Conservation (phyloP, 2,329 filamentous ascomycete genomes). For the Emmonsiellopsis sp. region DNA sequence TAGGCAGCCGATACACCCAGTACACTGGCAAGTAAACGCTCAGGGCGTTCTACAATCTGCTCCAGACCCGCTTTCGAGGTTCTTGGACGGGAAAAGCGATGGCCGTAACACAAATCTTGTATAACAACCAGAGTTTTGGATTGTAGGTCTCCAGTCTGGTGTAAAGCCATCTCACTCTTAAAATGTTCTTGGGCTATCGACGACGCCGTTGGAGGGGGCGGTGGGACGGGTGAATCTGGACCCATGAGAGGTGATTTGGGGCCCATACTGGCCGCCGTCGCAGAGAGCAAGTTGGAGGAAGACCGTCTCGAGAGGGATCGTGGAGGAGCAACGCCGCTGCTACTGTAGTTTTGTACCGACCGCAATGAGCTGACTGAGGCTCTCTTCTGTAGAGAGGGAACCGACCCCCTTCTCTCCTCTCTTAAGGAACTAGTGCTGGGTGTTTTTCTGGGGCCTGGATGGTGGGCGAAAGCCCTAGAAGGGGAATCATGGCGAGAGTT, state of each 20-base stretch:
- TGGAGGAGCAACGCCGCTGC: constrained; percentile 17
- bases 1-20: constrained; percentile 80
- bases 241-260: constrained; percentile 16
- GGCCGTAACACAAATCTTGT: constrained; percentile 90
- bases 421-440: constrained; percentile 27
- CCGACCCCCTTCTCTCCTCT: constrained; percentile 27
- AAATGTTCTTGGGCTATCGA: constrained; percentile 61
- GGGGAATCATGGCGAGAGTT: constrained; percentile 8
- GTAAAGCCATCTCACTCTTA: constrained; percentile 55
- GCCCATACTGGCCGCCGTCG: constrained; percentile 19
- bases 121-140: constrained; percentile 70
- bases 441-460: constrained; percentile 19
- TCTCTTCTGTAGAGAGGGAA: constrained; percentile 28
- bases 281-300: constrained; percentile 19
- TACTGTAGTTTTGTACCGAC: constrained; percentile 20
- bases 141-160: constrained; percentile 38
- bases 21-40: constrained; percentile 75
- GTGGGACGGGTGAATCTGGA: constrained; percentile 13
- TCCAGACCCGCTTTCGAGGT: constrained; percentile 61
- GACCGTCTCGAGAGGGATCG: constrained; percentile 25
- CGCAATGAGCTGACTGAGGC: constrained; percentile 29
- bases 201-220: constrained; percentile 35
- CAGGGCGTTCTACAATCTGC: constrained; percentile 86
- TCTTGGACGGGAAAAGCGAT: constrained; percentile 77
- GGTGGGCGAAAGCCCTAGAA: constrained; percentile 8